Evolutionary conservation across 2,329 filamentous ascomycete genomes (phyloP).

Genomic region (Pyrenophora tritici-repentis): DNA sequence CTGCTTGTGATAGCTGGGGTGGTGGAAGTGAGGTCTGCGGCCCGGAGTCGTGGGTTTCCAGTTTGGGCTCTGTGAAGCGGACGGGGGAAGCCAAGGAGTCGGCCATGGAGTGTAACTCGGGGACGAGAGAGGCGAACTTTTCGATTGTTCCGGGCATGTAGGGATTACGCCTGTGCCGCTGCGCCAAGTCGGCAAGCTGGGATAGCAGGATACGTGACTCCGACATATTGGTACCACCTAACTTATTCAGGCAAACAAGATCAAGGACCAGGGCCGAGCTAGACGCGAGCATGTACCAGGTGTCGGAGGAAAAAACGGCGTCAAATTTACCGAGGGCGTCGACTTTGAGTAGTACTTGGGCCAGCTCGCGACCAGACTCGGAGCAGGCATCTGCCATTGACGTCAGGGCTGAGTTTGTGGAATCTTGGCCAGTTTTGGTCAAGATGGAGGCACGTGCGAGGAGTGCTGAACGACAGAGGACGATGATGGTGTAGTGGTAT

Average conservation of each 20-base stretch:
- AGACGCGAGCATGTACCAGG: conserved; percentile 49
- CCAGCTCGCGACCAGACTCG: conserved; percentile 44
- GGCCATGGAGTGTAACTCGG: conserved; percentile 45
- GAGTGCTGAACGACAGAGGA: conserved; percentile 48
- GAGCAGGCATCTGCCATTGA: conserved; percentile 47
- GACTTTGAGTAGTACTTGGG: conserved; percentile 44
- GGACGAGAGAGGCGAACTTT: conserved; percentile 45
- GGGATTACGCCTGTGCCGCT: conserved; percentile 39
- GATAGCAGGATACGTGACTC: conserved; percentile 41
- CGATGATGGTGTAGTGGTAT: conserved; percentile 49
- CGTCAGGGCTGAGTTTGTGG: conserved; percentile 32
- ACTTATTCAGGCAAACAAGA: conserved; percentile 39
- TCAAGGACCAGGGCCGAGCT: conserved; percentile 48
- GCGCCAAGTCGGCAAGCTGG: conserved; percentile 43
- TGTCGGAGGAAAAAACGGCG: conserved; percentile 49
- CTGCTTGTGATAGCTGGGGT: conserved; percentile 18
- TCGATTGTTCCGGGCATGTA: conserved; percentile 47
- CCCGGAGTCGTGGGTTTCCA: conserved; percentile 4
- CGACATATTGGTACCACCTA: conserved; percentile 22
- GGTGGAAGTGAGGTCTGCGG: conserved; percentile 11
- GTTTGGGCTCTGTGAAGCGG: conserved; percentile 14
- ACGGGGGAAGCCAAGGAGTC: conserved; percentile 27
- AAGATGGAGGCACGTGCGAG: conserved; percentile 45
- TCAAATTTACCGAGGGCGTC: conserved; percentile 48
- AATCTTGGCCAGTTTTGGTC: conserved; percentile 32